Percentiles rank a stretch among this genome's conserved stretches.
phyloP scores from a whole-genome alignment of 2,329 filamentous ascomycete genomes.

The Didymella arachidicola region DNA sequence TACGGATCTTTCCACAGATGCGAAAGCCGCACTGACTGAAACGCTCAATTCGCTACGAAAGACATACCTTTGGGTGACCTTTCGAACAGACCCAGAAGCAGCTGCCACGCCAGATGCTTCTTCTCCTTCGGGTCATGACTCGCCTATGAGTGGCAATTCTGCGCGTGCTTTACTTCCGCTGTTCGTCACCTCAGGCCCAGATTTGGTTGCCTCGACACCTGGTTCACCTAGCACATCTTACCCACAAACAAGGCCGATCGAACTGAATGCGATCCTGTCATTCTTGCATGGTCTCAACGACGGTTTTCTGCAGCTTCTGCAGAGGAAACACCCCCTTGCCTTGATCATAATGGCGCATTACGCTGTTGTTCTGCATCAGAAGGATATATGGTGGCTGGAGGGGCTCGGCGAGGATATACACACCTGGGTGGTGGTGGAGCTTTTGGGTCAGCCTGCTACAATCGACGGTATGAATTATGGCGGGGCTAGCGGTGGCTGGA shows the following conservation, averaged over 20 bases:
- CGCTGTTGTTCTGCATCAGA: not conserved
- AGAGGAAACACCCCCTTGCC: not conserved
- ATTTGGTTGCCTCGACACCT: not conserved
- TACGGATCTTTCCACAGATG: not conserved
- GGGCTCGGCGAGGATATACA: slow-evolving; percentile 4
- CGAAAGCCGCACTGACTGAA: not conserved
- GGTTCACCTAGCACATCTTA: not conserved
- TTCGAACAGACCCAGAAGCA: not conserved
- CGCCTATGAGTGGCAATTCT: not conserved
- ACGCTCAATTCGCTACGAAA: not conserved
- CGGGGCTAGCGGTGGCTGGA: not conserved
- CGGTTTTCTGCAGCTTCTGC: not conserved
- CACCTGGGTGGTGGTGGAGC: not conserved
- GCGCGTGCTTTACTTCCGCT: not conserved
- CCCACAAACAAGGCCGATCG: not conserved
- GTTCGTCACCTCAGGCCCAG: not conserved
- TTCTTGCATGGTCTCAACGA: not conserved
- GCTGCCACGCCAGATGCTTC: not conserved
- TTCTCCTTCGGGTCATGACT: not conserved
- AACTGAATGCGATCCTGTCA: not conserved
- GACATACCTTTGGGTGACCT: not conserved
- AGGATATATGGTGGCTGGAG: slow-evolving; percentile 1
- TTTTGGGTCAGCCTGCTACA: not conserved
- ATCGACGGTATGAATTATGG: not conserved
- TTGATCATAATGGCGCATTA: not conserved